Percentiles rank a stretch among this genome's conserved stretches.
Evolutionary conservation across 2,329 filamentous ascomycete genomes (phyloP).

Genomic region (Tolypocladium ovalisporum): DNA sequence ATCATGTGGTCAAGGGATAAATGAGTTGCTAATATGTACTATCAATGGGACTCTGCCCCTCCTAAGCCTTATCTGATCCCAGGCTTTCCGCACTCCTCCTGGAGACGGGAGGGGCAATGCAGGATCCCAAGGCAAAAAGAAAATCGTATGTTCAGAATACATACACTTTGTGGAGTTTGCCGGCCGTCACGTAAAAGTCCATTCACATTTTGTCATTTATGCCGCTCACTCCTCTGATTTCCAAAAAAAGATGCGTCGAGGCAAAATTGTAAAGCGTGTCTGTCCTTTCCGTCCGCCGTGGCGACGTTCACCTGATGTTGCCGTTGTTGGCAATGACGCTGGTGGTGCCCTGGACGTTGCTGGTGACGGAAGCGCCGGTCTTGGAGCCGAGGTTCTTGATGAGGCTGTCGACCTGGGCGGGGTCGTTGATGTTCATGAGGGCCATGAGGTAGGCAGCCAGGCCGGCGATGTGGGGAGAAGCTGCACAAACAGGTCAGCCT

Average conservation of each 20-base stretch:
- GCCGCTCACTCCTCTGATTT: background rate
- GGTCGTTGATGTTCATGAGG: slow-evolving; percentile 35
- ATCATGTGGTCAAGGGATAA: background rate
- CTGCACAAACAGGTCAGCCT: slow-evolving; percentile 15
- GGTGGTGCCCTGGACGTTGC: slow-evolving; percentile 34
- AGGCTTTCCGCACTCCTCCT: background rate
- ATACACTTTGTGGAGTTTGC: background rate
- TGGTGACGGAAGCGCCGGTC: slow-evolving; percentile 31
- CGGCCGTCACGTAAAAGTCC: background rate
- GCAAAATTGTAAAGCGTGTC: background rate
- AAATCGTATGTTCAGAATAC: background rate
- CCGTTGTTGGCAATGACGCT: slow-evolving; percentile 48
- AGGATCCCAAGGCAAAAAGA: background rate
- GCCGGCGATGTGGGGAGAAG: slow-evolving; percentile 56
- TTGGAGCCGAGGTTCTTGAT: slow-evolving; percentile 42
- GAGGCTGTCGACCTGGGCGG: slow-evolving; percentile 27
- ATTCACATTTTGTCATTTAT: background rate
- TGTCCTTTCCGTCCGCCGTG: background rate
- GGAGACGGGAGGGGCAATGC: no score
- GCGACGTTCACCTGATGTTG: slow-evolving; percentile 8
- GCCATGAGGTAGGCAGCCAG: slow-evolving; percentile 57
- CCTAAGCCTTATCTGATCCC: background rate
- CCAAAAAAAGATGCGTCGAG: background rate
- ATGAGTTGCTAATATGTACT: background rate
- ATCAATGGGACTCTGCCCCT: background rate